Percentiles rank a stretch among this genome's conserved stretches.
These are phyloP conservation scores for Acacia concinna DNA, from an alignment of 331 rosid species.

Conservation along the genomic window DNA sequence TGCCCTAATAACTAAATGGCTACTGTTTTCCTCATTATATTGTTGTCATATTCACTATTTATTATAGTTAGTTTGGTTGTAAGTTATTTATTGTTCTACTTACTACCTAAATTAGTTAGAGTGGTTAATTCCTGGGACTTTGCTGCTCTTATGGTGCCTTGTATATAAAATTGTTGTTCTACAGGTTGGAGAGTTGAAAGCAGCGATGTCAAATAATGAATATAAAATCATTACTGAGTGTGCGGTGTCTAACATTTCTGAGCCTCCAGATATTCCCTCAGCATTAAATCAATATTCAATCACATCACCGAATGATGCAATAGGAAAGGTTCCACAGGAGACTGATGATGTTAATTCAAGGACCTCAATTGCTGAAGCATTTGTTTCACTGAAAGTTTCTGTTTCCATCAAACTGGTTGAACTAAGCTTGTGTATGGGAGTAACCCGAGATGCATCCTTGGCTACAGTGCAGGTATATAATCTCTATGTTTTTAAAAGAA, in stretches of 20 bases:
- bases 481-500: background rate
- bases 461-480: constrained; percentile 86
- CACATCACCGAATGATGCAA: constrained; percentile 38
- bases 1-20: constrained; percentile 7
- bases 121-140: constrained; percentile 8
- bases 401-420: constrained; percentile 72
- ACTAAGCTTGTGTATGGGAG: constrained; percentile 72
- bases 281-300: constrained; percentile 47
- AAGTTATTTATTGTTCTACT: background rate
- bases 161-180: constrained; percentile 34
- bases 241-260: constrained; percentile 87
- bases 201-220: constrained; percentile 83
- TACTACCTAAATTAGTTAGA: background rate
- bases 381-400: constrained; percentile 56
- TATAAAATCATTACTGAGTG: constrained; percentile 90
- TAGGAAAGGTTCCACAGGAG: constrained; percentile 41
- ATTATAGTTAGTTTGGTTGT: background rate
- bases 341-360: constrained; percentile 44
- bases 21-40: background rate
- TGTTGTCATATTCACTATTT: background rate
- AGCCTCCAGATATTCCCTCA: constrained; percentile 69
- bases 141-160: constrained; percentile 26
- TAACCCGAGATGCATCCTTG: constrained; percentile 72
- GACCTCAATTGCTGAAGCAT: constrained; percentile 45
- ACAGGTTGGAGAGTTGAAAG: constrained; percentile 87